Percentiles rank a stretch among this genome's conserved stretches.
These are phyloP conservation scores for Sarcocystis neurona DNA, from an alignment of 169 alveolate species.

Conservation along the genomic window DNA sequence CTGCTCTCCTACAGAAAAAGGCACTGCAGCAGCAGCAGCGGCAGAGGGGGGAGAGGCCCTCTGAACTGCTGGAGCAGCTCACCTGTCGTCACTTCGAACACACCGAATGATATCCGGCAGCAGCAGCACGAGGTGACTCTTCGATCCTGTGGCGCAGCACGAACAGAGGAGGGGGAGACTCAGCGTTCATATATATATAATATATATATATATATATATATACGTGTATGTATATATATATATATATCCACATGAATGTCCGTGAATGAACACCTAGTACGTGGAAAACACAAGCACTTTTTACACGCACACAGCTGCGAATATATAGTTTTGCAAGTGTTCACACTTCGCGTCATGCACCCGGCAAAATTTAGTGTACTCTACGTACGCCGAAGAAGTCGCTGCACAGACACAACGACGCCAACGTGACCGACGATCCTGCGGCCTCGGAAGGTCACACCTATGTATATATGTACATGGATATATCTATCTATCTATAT, in stretches of 20 bases:
- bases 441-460: no score
- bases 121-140: slow-evolving; percentile 8
- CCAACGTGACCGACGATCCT: no score
- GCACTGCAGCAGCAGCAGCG: neutral
- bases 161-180: neutral
- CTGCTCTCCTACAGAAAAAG: neutral
- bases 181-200: neutral
- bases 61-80: no score
- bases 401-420: no score
- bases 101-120: slow-evolving; percentile 1
- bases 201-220: no score
- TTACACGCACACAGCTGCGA: neutral
- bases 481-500: no score
- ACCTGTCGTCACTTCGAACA: slow-evolving; percentile 10
- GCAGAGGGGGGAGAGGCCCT: neutral
- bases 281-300: no score
- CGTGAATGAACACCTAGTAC: neutral
- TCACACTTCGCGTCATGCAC: no score
- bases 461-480: no score
- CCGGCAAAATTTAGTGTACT: no score
- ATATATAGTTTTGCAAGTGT: neutral
- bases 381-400: no score
- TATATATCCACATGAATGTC: neutral
- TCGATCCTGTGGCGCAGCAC: neutral
- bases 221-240: neutral